Conservation (phyloP, 148 eudicot genomes). For the Vaccinium corymbosum region DNA sequence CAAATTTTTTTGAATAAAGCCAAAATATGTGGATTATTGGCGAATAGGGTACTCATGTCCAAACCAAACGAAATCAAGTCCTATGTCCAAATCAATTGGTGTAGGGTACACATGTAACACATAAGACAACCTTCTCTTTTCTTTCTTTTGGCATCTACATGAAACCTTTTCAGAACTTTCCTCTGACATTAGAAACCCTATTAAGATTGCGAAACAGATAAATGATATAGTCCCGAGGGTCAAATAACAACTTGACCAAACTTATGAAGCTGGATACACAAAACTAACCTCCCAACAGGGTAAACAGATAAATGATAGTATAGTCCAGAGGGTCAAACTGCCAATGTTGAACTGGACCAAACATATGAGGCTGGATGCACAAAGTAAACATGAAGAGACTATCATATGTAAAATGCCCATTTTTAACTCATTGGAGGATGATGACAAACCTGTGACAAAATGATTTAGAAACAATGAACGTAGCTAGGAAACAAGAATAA, state of each 20-base stretch:
- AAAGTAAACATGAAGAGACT: too few relatives aligned
- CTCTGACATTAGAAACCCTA: not conserved
- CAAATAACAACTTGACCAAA: not conserved
- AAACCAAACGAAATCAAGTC: too few relatives aligned
- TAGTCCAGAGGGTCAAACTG: too few relatives aligned
- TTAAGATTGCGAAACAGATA: not conserved
- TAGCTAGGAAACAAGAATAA: not conserved
- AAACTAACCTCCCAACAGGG: constrained; percentile 78
- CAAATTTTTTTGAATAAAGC: too few relatives aligned
- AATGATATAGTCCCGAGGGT: not conserved
- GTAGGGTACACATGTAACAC: not conserved
- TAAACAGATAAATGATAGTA: constrained; percentile 31
- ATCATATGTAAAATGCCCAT: constrained; percentile 75
- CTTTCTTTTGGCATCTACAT: not conserved
- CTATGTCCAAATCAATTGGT: not conserved
- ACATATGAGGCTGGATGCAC: too few relatives aligned
- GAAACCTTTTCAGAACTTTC: not conserved
- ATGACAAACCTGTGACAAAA: constrained; percentile 63
- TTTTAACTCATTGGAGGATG: constrained; percentile 98
- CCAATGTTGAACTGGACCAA: too few relatives aligned
- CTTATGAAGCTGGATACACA: not conserved
- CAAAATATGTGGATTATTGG: too few relatives aligned
- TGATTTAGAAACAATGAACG: not conserved
- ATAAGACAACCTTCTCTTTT: constrained; percentile 6
- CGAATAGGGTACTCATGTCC: too few relatives aligned